Evolutionary conservation across 768 basidiomycete genomes (phyloP).

Genomic region (Amanita rubescens): DNA sequence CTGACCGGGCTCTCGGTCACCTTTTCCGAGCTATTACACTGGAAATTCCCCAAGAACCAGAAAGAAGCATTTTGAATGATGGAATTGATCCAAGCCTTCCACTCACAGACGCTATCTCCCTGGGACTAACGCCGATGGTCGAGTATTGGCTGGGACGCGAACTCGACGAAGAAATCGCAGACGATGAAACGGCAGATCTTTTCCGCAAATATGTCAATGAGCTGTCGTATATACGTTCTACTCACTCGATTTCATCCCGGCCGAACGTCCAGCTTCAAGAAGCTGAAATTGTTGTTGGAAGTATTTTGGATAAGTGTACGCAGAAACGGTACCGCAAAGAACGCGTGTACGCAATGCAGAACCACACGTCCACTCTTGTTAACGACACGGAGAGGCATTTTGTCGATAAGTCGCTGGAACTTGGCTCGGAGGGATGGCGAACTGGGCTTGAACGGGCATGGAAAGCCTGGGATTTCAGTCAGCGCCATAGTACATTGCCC

Average conservation of each 20-base stretch:
- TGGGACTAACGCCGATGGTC: conserved; percentile 24
- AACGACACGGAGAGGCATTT: conserved; percentile 38
- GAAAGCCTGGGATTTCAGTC: conserved; percentile 57
- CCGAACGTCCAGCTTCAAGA: conserved; percentile 53
- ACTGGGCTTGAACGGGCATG: conserved; percentile 47
- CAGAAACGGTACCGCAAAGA: conserved; percentile 54
- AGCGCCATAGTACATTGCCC: conserved; percentile 31
- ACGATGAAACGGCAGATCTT: conserved; percentile 16
- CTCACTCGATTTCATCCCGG: conserved; percentile 55
- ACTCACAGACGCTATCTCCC: conserved; percentile 32
- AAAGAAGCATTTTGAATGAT: conserved; percentile 15
- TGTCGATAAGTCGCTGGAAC: conserved; percentile 17
- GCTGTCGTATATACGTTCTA: conserved; percentile 60
- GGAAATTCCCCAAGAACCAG: conserved; percentile 20
- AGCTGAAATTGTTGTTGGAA: conserved; percentile 68
- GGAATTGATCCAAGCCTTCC: conserved; percentile 10
- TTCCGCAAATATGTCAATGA: conserved; percentile 56
- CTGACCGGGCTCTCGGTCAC: conserved; percentile 60
- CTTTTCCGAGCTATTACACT: conserved; percentile 60
- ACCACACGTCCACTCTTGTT: conserved; percentile 47
- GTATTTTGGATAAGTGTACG: conserved; percentile 63
- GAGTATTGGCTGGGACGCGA: conserved; percentile 21
- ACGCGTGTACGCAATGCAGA: conserved; percentile 54
- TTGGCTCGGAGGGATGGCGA: conserved; percentile 23
- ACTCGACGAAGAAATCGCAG: conserved; percentile 12